Evolutionary conservation across 148 eudicot genomes (phyloP), one percentile per base, ranked within the genome.

Genomic region (Rhododendron kiyosumense): DNA sequence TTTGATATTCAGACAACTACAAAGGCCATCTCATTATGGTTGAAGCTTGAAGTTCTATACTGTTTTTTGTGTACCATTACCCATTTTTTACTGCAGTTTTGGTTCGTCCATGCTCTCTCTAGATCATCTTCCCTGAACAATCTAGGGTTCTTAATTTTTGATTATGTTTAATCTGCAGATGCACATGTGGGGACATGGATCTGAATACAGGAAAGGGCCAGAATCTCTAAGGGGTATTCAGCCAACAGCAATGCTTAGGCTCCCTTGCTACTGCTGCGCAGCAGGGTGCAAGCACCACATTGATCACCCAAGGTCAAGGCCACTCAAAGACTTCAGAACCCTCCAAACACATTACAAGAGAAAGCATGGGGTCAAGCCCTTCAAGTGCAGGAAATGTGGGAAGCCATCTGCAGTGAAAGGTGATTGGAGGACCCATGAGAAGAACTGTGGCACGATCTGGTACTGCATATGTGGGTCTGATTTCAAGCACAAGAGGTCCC

Each of bases 171-270:
- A 24, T 63, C n/a, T 41, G 24, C 85, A 94, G 98, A 94, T 94
- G 98, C 98, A 93, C 82, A 92, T 94, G 98, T 94, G 98, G 98
- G 98, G 96, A 54, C 96, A 94, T 88, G 98, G 98, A 88, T 94
- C 96, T 28, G 94, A 94, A 75, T 94, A 94, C 88, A 90, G 98
- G 24, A 94, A 91, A 86, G 95, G 97, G 0, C 95, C 97, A 28
- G 95, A 93, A 83, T 93, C 95, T 4, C 89, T 94, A 77, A 85
- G 94, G 77, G 98, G 96, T 63, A 91, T 92, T 15, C 98, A 94
- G 73, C 98, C 96, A 81, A 94, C 98, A 38, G 98, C 94, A 28
- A 93, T 94, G 98, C 93, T 93, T 20, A 88, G 96, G 88, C 94
- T 93, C 9, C 98, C 98, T 4, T 94, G 98, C 93, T 94, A 92